These are phyloP conservation scores for Lactarius quietus DNA, from an alignment of 768 basidiomycete species.

Conservation along the genomic window DNA sequence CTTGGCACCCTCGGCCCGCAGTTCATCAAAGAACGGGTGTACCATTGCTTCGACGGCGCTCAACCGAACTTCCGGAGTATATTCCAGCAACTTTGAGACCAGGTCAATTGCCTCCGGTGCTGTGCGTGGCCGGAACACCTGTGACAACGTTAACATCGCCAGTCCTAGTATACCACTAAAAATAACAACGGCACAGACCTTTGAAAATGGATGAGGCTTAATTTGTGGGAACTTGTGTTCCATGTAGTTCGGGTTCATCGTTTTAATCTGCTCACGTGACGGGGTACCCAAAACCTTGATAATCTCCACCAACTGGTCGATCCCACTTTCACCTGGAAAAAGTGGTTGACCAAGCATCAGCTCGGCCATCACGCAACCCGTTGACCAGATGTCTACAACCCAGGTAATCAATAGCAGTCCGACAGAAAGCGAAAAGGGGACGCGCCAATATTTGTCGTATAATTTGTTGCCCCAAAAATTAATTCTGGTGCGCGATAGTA, in stretches of 20 bases:
- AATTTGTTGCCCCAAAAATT: constrained; percentile 99
- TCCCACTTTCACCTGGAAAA: constrained; percentile 98
- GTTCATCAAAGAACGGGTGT: constrained; percentile 95
- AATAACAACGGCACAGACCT: constrained; percentile 46
- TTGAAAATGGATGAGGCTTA: constrained; percentile 98
- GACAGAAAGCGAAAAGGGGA: constrained; percentile 18
- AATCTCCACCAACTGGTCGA: constrained; percentile 99
- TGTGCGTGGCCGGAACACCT: constrained; percentile 98
- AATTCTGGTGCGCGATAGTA: constrained; percentile 99
- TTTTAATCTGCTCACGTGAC: constrained; percentile 99
- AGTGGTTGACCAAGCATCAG: constrained; percentile 98
- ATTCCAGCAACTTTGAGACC: constrained; percentile 92
- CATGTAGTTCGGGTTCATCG: constrained; percentile 99
- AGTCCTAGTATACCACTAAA: constrained; percentile 19
- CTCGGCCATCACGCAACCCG: constrained; percentile 99
- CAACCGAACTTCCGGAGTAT: constrained; percentile 92
- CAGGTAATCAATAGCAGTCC: not conserved
- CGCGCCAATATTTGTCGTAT: constrained; percentile 97
- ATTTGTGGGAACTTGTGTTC: constrained; percentile 99
- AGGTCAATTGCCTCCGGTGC: constrained; percentile 94
- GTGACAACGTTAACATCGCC: constrained; percentile 21
- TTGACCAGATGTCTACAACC: constrained; percentile 92
- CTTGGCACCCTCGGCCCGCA: constrained; percentile 82
- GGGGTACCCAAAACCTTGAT: constrained; percentile 99
- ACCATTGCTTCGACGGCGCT: constrained; percentile 91